phyloP scores from a whole-genome alignment of 1,284 basidiomycete species.

The Leccinum brunneo-olivaceum region DNA sequence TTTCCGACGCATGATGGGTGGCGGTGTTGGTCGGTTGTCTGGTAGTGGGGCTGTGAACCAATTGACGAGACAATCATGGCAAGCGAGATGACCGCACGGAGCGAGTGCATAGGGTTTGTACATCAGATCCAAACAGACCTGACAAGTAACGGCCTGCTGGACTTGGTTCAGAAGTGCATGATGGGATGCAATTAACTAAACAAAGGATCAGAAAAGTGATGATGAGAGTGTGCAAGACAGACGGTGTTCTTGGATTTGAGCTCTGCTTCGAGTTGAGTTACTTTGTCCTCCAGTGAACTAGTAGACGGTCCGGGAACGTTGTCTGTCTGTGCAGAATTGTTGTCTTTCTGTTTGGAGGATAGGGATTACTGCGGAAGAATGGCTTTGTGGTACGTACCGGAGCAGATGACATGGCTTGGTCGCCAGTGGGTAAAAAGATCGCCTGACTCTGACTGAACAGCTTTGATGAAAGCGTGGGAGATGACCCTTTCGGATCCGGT shows the following conservation, averaged over 20 bases:
- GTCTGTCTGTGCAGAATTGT: background rate
- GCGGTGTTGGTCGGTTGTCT: conserved; percentile 18
- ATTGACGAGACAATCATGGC: conserved; percentile 60
- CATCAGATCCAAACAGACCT: conserved; percentile 68
- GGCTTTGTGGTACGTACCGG: conserved; percentile 12
- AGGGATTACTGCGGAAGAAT: conserved; percentile 1
- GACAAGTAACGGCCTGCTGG: conserved; percentile 61
- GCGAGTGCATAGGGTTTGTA: conserved; percentile 63
- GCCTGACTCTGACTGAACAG: background rate
- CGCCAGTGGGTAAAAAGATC: background rate
- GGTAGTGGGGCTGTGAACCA: conserved; percentile 57
- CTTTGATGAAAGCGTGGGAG: conserved; percentile 3
- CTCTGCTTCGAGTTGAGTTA: conserved; percentile 37
- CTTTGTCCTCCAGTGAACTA: conserved; percentile 27
- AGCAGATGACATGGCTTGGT: conserved; percentile 4
- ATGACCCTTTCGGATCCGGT: background rate
- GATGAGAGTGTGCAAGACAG: conserved; percentile 13
- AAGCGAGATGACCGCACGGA: conserved; percentile 70
- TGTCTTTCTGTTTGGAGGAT: conserved; percentile 10
- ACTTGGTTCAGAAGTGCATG: conserved; percentile 43
- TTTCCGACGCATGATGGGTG: conserved; percentile 42
- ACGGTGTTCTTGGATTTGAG: conserved; percentile 38
- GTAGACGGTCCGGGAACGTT: conserved; percentile 1
- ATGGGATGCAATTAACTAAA: conserved; percentile 43
- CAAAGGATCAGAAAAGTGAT: conserved; percentile 3